Evolutionary conservation across 2,329 filamentous ascomycete species (phyloP), one percentile per base, ranked within the genome.

Genomic region (Aspergillus udagawae): DNA sequence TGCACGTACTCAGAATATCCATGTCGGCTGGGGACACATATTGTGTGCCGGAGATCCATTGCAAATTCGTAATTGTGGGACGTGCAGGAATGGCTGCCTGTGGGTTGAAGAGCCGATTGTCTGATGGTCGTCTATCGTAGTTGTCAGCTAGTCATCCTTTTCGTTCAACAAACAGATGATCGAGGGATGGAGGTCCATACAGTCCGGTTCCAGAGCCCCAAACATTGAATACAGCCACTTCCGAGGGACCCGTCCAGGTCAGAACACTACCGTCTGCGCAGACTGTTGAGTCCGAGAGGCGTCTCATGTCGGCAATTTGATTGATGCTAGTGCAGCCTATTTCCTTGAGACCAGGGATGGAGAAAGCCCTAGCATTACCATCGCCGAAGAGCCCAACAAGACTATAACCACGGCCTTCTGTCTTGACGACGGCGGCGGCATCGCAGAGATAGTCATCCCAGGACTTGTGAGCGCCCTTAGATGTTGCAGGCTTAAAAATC

Each of bases 41-140:
- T 73, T 97, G 93, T 1, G 93, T 97, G 3, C 94, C 94, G 0
- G 92, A 89, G 53, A 99, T 91, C 94, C 94, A 99, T 75, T 97
- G 92, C 41, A 99, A 76, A 67, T 95, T 96, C 21, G 90, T 95
- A 59, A 99, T 99, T 0, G 92, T 96, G 1, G 94, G 94, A 2
- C 94, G 86, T 12, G 91, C 82, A 1, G 92, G 93, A 23, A 89
- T 82, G 17, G 83, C 70, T 0, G 90, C 83, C 57, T 89, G 81
- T 0, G 90, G 86, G 70, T 97, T 96, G 73, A 90, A 85, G 3
- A 99, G 80, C 7, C 80, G 85, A 70, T 97, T 92, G n/a, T 84
- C 77, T 17, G 78, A 77, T 47, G 70, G 74, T n/a, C 73, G 72
- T 53, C 79, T 82, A 57, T 35, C 35, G 28, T 38, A 14, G 51